A percentile compares a stretch with the other conserved stretches of the same genome.
phyloP scores from a whole-genome alignment of 2,329 filamentous ascomycete genomes.

The Talaromyces amestolkiae region DNA sequence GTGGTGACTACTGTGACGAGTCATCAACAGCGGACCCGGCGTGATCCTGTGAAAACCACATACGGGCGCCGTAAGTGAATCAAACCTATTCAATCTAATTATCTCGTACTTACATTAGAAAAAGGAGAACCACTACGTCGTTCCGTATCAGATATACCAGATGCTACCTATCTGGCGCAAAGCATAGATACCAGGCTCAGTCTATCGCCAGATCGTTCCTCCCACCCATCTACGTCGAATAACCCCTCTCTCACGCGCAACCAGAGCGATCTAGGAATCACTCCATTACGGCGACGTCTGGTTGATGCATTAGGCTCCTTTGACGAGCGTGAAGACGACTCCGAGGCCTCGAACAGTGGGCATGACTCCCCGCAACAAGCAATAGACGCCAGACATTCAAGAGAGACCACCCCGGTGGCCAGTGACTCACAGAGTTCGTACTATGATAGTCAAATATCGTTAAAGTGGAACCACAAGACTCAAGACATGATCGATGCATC shows the following conservation, averaged over 20 bases:
- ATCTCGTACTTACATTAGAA: neutral
- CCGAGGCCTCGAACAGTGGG: conserved; percentile 11
- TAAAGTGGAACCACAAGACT: neutral
- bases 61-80: conserved; percentile 5
- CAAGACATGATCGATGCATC: conserved; percentile 16
- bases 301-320: conserved; percentile 33
- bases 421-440: conserved; percentile 4
- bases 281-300: conserved; percentile 33
- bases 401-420: conserved; percentile 10
- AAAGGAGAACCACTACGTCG: conserved; percentile 4
- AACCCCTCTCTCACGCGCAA: neutral
- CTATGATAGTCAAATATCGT: conserved; percentile 2
- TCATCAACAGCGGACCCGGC: neutral
- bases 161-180: neutral
- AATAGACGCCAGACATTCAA: conserved; percentile 7
- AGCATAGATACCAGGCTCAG: conserved; percentile 7
- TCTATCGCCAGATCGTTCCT: conserved; percentile 7
- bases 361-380: neutral
- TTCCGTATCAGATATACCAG: conserved; percentile 7
- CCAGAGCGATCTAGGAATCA: conserved; percentile 12
- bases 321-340: conserved; percentile 18
- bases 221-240: neutral
- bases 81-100: neutral
- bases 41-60: neutral
- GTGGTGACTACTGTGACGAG: neutral